Conservation (phyloP, 768 basidiomycete species). For the Exidia glandulosa region DNA sequence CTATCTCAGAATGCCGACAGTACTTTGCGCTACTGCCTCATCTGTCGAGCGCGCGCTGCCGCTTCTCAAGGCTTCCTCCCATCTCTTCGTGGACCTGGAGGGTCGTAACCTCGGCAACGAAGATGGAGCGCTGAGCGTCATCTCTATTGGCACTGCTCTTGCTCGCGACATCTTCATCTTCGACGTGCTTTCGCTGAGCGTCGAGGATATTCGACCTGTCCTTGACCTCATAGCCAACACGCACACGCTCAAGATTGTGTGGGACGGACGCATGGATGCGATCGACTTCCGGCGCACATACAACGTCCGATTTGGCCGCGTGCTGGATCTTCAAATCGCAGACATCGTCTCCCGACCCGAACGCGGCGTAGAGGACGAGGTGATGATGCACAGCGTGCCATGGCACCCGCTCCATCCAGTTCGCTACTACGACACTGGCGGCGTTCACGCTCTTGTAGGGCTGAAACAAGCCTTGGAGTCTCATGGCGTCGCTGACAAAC, state of each 20-base stretch:
- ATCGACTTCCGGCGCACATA: conserved; percentile 22
- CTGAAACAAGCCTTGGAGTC: neutral
- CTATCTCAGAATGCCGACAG: too few species aligned
- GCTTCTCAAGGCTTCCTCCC: too few species aligned
- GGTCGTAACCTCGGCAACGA: too few species aligned
- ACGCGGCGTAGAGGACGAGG: conserved; percentile 17
- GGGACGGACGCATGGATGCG: conserved; percentile 33
- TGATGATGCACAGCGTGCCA: conserved; percentile 10
- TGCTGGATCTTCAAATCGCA: conserved; percentile 32
- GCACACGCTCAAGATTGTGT: conserved; percentile 33
- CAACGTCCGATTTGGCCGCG: conserved; percentile 18
- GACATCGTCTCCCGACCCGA: conserved; percentile 22
- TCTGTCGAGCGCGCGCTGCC: too few species aligned
- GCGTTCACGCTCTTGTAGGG: neutral
- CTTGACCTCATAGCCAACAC: too few species aligned
- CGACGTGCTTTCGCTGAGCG: too few species aligned
- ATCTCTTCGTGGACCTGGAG: too few species aligned
- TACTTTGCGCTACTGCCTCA: too few species aligned
- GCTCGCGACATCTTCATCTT: too few species aligned
- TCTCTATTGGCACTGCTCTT: too few species aligned
- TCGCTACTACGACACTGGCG: neutral
- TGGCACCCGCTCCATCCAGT: neutral
- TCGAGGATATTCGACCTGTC: too few species aligned
- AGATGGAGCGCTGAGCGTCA: too few species aligned
- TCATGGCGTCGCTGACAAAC: neutral